A percentile compares a stretch with the other conserved stretches of the same genome.
Evolutionary conservation across 305 asterid species (phyloP).

Genomic region (Stenogyne calaminthoides): DNA sequence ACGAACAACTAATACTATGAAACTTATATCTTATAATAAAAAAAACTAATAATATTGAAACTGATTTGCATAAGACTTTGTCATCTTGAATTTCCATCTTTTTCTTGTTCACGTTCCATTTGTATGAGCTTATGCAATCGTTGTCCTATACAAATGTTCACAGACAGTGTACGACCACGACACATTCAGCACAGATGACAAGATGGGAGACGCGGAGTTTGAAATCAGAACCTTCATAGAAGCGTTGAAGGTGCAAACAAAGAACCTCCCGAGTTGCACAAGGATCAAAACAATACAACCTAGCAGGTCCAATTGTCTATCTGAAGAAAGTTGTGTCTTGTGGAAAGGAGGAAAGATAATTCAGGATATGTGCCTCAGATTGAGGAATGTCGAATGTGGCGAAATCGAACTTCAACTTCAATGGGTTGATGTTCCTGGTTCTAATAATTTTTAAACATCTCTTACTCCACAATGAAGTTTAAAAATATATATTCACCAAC

Average conservation of each 20-base stretch:
- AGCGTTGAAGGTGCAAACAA: conserved; percentile 51
- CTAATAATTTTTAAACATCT: conserved; percentile 39
- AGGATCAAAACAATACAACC: conserved; percentile 55
- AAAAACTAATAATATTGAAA: too few relatives aligned
- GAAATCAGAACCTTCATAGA: conserved; percentile 64
- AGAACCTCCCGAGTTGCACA: conserved; percentile 63
- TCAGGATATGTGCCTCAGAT: conserved; percentile 80
- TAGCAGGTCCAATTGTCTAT: conserved; percentile 58
- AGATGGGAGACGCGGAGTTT: conserved; percentile 86
- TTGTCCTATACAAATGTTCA: too few relatives aligned
- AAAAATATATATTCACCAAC: not conserved
- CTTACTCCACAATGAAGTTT: conserved; percentile 3
- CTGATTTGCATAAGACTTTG: too few relatives aligned
- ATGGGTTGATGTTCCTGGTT: conserved; percentile 82
- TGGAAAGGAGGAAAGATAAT: conserved; percentile 62
- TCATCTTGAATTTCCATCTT: too few relatives aligned
- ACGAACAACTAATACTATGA: too few relatives aligned
- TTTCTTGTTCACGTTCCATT: too few relatives aligned
- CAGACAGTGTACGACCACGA: conserved; percentile 78
- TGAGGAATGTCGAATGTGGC: conserved; percentile 83
- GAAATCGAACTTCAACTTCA: conserved; percentile 82
- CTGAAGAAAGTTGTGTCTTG: conserved; percentile 64
- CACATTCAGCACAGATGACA: conserved; percentile 84
- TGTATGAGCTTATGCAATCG: too few relatives aligned
- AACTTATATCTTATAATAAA: too few relatives aligned